These are phyloP conservation scores for Myriosclerotinia duriaeana DNA, from an alignment of 2,329 filamentous ascomycete genomes.

Conservation along the genomic window DNA sequence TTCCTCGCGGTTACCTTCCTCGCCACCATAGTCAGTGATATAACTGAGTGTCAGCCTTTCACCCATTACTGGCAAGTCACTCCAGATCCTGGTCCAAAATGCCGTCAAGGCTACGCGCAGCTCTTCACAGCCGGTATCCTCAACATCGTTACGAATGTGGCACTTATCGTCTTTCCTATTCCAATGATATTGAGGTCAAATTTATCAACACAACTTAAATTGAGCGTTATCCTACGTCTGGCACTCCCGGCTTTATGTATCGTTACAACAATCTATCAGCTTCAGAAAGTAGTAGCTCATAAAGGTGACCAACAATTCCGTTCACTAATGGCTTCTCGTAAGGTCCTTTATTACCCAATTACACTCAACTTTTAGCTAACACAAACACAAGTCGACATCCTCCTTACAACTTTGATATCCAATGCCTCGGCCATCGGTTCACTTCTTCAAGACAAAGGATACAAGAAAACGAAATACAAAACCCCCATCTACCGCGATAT, in stretches of 20 bases:
- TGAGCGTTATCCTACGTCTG: conserved; percentile 13
- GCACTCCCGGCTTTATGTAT: conserved; percentile 68
- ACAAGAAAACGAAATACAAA: conserved; percentile 82
- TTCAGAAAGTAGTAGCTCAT: conserved; percentile 68
- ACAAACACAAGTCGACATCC: conserved; percentile 61
- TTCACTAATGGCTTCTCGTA: conserved; percentile 73
- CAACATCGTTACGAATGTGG: conserved; percentile 83
- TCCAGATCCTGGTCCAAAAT: conserved; percentile 80
- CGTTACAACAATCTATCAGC: conserved; percentile 72
- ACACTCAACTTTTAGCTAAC: conserved; percentile 1
- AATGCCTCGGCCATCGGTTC: conserved; percentile 88
- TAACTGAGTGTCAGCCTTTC: conserved; percentile 79
- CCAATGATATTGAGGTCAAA: conserved; percentile 78
- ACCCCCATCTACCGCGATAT: conserved; percentile 10
- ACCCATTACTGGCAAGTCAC: conserved; percentile 73
- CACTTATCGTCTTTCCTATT: conserved; percentile 83
- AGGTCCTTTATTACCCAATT: background rate
- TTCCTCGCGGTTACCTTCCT: conserved; percentile 74
- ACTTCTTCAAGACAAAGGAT: conserved; percentile 82
- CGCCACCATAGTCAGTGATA: conserved; percentile 73
- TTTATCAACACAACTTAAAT: conserved; percentile 53
- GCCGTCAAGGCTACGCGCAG: conserved; percentile 80
- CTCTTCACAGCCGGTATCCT: conserved; percentile 81
- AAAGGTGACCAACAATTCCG: conserved; percentile 78
- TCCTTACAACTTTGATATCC: conserved; percentile 82